Base-by-base conservation (phyloP, 192 early-diverging fungal species). In the Mortierella hygrophila region DNA sequence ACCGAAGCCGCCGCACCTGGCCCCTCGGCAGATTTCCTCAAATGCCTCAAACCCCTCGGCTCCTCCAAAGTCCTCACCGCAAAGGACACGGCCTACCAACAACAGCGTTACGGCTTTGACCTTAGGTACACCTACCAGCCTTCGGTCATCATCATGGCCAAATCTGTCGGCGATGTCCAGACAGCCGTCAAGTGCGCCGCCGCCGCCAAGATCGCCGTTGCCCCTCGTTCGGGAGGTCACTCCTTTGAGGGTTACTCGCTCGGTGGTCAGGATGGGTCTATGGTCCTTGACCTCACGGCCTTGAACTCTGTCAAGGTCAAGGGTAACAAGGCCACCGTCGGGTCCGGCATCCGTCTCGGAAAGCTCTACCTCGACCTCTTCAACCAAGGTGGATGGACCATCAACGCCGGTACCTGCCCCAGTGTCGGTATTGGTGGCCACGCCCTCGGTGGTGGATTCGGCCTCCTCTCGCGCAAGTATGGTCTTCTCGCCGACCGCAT, bases 341-440 rank as follows among this genome's bases (percentile, higher is more conserved):
- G 91, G 8, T 88, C 91, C 29, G 93, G 93, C 4, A 77, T 88
- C n/a, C 88, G 90, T 68, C 81, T 93, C 2, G 93, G 93, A 35
- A 89, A 90, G 29, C 71, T 91, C 7, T 93, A 93, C 85, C 49
- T 83, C 20, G 79, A 80, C n/a, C 41, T 86, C 21, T 86, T 76
- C 44, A 77, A 85, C 40, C 72, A 85, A 49, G 81, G 79, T 5
- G 79, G 90, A 44, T 92, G 75, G 60, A 80, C 85, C 18, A 85
- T 93, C 65, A 85, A 91, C 29, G 90, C 77, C 7, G 93, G 93
- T 15, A 89, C 89, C 6, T 94, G 93, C 81, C 93, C 93, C 46
- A 85, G 86, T 32, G 93, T 93, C 42, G 93, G 93, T 26, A 84
- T 94, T 65, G 91, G 91, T 70, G 93, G 93, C 55, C 89, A 91